phyloP scores from a whole-genome alignment of 2,329 filamentous ascomycete species.

The Botryotinia narcissicola region DNA sequence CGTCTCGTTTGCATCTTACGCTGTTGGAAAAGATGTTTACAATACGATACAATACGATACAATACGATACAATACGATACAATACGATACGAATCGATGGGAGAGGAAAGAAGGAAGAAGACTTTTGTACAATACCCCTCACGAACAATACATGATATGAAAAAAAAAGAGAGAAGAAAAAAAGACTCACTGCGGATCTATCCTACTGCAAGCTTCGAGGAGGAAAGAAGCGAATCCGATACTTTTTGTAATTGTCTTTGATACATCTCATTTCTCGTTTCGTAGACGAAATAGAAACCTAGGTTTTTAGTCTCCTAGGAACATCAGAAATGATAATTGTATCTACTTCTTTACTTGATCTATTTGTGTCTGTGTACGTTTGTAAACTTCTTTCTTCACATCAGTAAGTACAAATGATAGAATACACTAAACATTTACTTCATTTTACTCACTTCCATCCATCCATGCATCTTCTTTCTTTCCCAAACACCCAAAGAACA shows the following conservation, averaged over 20 bases:
- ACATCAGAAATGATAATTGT: not conserved
- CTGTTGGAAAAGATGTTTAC: not conserved
- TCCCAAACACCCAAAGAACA: too few species aligned
- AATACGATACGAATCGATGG: not conserved
- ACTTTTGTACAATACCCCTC: not conserved
- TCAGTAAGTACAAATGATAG: not conserved
- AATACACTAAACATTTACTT: too few species aligned
- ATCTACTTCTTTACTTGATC: not conserved
- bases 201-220: not conserved
- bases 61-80: too few species aligned
- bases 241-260: not conserved
- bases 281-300: not conserved
- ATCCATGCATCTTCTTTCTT: too few species aligned
- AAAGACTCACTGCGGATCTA: not conserved
- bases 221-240: not conserved
- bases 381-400: not conserved
- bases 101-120: not conserved
- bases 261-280: not conserved
- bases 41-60: not conserved
- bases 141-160: not conserved
- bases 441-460: too few species aligned
- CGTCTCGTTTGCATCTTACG: not conserved
- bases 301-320: not conserved
- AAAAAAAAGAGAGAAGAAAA: too few species aligned
- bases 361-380: not conserved